Percentiles rank a stretch among this genome's conserved stretches.
phyloP scores from a whole-genome alignment of 257 asterid species.

The Linderniella brevidens region DNA sequence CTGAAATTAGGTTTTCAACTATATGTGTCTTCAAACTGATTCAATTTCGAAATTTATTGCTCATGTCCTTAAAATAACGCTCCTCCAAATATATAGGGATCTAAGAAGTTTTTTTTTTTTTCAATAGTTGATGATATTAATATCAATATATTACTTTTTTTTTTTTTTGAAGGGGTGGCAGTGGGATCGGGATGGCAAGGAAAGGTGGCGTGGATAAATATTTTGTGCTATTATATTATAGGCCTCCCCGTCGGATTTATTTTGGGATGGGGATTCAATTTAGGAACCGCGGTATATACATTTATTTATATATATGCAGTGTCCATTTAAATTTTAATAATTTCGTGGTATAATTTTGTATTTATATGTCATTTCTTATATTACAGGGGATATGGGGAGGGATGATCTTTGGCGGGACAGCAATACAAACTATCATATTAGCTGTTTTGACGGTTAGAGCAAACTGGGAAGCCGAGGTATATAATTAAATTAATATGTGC shows the following conservation, averaged over 20 bases:
- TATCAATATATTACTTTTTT: background rate
- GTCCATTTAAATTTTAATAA: background rate
- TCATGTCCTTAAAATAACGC: too few relatives aligned
- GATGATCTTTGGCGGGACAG: constrained; percentile 64
- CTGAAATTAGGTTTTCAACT: too few relatives aligned
- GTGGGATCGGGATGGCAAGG: constrained; percentile 49
- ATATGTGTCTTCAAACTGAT: too few relatives aligned
- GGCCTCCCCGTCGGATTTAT: constrained; percentile 31
- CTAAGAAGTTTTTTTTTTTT: too few relatives aligned
- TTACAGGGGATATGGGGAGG: constrained; percentile 63
- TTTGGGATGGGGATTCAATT: constrained; percentile 28
- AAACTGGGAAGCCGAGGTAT: too few relatives aligned
- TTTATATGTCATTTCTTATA: background rate
- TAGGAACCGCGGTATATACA: constrained; percentile 10
- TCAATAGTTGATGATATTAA: background rate
- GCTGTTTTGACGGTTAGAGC: constrained; percentile 15
- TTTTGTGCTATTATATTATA: constrained; percentile 27
- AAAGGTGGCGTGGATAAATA: constrained; percentile 29
- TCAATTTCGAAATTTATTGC: too few relatives aligned
- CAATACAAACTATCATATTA: constrained; percentile 39
- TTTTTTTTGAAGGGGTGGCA: constrained; percentile 21
- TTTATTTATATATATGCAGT: too few relatives aligned
- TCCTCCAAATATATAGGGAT: too few relatives aligned
- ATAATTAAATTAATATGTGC: too few relatives aligned
- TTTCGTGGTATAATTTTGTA: background rate